Conservation (phyloP, 225 moss, liverwort and hornwort species). For the Pseudoscleropodium purum region DNA sequence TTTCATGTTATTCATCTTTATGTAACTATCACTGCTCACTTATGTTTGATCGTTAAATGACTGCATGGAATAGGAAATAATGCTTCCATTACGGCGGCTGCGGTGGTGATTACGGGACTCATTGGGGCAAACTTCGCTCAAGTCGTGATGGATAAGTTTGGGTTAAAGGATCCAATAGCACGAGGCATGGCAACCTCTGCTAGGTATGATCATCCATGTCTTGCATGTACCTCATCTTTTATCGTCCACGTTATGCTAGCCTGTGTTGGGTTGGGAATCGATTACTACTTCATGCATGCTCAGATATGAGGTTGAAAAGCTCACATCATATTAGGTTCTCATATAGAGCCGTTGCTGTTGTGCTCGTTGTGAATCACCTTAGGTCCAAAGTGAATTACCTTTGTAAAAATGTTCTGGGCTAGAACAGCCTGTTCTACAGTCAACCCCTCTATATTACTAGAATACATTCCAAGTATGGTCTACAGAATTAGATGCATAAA, state of each 20-base stretch:
- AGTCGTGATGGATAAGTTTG: slow-evolving; percentile 76
- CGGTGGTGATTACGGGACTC: slow-evolving; percentile 90
- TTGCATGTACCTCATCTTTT: neutral
- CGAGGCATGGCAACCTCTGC: slow-evolving; percentile 96
- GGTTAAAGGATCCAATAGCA: slow-evolving; percentile 80
- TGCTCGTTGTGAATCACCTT: neutral
- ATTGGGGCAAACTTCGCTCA: slow-evolving; percentile 95
- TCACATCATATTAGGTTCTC: neutral
- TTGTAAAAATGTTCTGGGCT: neutral
- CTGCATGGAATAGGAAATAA: slow-evolving; percentile 54
- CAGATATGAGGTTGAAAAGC: neutral
- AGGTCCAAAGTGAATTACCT: neutral
- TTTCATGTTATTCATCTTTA: neutral
- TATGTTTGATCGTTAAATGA: neutral
- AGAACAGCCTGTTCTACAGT: neutral
- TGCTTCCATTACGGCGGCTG: slow-evolving; percentile 83
- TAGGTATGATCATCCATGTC: slow-evolving; percentile 37
- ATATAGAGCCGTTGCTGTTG: neutral
- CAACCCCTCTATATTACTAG: neutral
- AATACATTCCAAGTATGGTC: neutral
- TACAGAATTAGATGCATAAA: neutral
- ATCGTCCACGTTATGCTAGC: neutral
- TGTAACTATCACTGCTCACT: neutral
- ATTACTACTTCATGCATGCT: neutral
- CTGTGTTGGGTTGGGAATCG: neutral